Evolutionary conservation across 2,329 filamentous ascomycete species (phyloP).

Genomic region (Botrytis fragariae): DNA sequence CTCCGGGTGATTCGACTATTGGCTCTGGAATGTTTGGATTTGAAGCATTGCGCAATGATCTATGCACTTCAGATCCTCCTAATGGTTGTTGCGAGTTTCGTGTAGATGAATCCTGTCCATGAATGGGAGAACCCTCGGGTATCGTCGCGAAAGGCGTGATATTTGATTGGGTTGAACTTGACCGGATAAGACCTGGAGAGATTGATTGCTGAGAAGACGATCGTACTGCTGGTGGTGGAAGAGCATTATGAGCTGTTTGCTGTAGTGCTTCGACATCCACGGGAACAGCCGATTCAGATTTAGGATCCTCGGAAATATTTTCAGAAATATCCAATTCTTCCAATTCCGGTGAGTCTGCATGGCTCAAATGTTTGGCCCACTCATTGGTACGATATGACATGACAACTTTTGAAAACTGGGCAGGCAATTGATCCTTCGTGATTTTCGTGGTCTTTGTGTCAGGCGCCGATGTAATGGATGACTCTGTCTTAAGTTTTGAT

Average conservation of each 20-base stretch:
- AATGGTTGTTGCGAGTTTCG: slow-evolving; percentile 11
- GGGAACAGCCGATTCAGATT: slow-evolving; percentile 55
- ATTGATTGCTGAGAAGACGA: slow-evolving; percentile 27
- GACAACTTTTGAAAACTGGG: slow-evolving; percentile 72
- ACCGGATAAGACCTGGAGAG: slow-evolving; percentile 21
- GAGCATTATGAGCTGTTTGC: slow-evolving; percentile 50
- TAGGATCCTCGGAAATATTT: slow-evolving; percentile 39
- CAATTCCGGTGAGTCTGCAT: slow-evolving; percentile 69
- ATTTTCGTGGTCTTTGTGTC: slow-evolving; percentile 49
- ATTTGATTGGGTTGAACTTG: slow-evolving; percentile 28
- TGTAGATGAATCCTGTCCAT: neutral
- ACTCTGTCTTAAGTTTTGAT: slow-evolving; percentile 18
- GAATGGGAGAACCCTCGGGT: neutral
- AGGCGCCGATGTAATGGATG: slow-evolving; percentile 43
- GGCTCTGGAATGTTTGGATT: slow-evolving; percentile 37
- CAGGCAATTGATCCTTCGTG: slow-evolving; percentile 62
- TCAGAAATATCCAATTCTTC: slow-evolving; percentile 57
- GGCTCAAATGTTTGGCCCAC: slow-evolving; percentile 86
- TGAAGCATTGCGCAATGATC: slow-evolving; percentile 37
- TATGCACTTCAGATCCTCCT: neutral
- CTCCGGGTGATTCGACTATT: slow-evolving; percentile 40
- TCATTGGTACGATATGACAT: slow-evolving; percentile 88
- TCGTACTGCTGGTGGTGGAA: slow-evolving; percentile 24
- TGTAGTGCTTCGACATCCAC: slow-evolving; percentile 63
- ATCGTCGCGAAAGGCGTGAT: neutral